Conservation (phyloP, 208 protist species). For the Trypanosoma caninum region DNA sequence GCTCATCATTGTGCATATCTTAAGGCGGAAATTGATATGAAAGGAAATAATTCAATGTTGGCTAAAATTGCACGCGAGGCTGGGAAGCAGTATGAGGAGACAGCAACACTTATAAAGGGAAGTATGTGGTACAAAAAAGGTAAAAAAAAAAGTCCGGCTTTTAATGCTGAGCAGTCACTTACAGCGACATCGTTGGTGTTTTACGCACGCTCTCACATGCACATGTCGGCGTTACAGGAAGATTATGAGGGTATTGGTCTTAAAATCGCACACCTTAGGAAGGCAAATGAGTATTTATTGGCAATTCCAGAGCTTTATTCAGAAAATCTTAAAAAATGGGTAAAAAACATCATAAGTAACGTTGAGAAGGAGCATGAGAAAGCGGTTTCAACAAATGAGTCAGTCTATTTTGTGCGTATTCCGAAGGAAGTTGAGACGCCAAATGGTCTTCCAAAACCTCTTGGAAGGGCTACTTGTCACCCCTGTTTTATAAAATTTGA, state of each 20-base stretch:
- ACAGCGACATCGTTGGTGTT: constrained; percentile 43
- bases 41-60: constrained; percentile 62
- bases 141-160: background rate
- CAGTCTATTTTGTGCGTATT: constrained; percentile 74
- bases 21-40: constrained; percentile 68
- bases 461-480: constrained; percentile 61
- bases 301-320: constrained; percentile 53
- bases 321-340: constrained; percentile 40
- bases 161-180: constrained; percentile 46
- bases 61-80: constrained; percentile 74
- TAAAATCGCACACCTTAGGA: constrained; percentile 69
- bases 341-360: constrained; percentile 62
- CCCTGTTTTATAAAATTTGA: constrained; percentile 47
- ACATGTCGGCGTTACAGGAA: constrained; percentile 49
- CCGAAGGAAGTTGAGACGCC: constrained; percentile 62
- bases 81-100: constrained; percentile 70
- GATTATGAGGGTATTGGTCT: constrained; percentile 49
- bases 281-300: constrained; percentile 47
- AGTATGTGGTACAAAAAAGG: constrained; percentile 39
- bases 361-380: constrained; percentile 55
- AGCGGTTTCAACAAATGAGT: constrained; percentile 66
- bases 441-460: constrained; percentile 44
- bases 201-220: constrained; percentile 60
- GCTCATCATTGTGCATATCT: constrained; percentile 83
- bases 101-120: constrained; percentile 34